Base-by-base conservation (phyloP, 768 basidiomycete species). In the Russula virescens region DNA sequence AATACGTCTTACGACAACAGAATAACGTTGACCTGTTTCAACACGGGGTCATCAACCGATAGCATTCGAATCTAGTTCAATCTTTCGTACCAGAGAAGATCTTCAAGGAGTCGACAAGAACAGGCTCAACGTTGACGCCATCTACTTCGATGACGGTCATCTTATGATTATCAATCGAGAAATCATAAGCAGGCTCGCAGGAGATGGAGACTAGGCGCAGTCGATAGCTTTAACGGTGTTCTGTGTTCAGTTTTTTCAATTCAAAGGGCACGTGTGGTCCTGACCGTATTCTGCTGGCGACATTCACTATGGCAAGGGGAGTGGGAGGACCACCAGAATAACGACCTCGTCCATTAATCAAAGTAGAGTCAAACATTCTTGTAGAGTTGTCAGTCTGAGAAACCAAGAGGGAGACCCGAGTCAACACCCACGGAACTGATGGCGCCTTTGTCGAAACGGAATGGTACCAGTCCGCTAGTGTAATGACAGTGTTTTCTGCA, bases 401-500 rank as follows among this genome's bases (percentile, higher is more conserved):
- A 19, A n/a, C 43, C 5, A 0, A 10, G 0, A 1, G 3, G 19
- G 13, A n/a, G 13, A 25, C 34, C 34, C 1, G n/a, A n/a, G n/a
- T n/a, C n/a, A 34, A 5, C 16, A 51, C 54, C 11, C 19, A 50
- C 55, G 47, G 18, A 7, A 45, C 2, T 16, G 1, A 1, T 6
- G 48, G 31, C 16, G 38, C 54, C 1, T 19, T 6, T 1, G 11
- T 2, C 16, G 61, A 62, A 2, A 38, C 0, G 35, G 8, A 34
- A 34, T 69, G 70, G 18, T 69, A 69, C 68, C 70, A 71, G 46
- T 71, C 70, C 5, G 65, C 65, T n/a, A 71, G 63, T 1, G 70
- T 71, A 53, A 71, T 67, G 40, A 71, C 66, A 13, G 68, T 71
- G 10, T 38, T 11, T 3, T 69, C 70, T 71, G 28, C 2, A 19